Percentiles rank a stretch among this genome's conserved stretches.
phyloP scores from a whole-genome alignment of 2,329 filamentous ascomycete species.

The Trichoderma pleuroti region DNA sequence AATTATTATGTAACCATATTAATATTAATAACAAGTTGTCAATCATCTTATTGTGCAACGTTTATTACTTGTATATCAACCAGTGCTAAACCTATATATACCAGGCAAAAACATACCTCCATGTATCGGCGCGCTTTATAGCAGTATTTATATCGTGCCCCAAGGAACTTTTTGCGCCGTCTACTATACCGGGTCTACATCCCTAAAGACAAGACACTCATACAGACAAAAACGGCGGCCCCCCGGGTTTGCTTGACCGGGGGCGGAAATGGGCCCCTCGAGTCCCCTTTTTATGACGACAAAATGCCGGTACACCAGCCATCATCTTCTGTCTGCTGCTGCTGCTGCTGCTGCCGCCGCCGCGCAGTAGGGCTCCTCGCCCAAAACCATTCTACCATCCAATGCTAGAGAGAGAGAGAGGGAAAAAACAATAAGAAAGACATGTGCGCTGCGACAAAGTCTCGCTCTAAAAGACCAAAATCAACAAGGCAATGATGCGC shows the following conservation, averaged over 20 bases:
- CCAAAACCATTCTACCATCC: conserved; percentile 15
- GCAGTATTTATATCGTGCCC: conserved; percentile 6
- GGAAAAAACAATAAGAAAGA: conserved; percentile 15
- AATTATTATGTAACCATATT: neutral
- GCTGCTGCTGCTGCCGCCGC: neutral
- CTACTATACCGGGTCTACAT: conserved; percentile 10
- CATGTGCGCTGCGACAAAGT: conserved; percentile 12
- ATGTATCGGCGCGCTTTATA: conserved; percentile 9
- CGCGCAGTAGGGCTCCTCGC: conserved; percentile 10
- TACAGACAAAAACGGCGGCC: neutral
- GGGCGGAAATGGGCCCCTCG: neutral
- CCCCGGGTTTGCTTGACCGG: neutral
- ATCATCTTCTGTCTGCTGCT: conserved; percentile 6
- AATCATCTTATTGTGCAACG: conserved; percentile 2
- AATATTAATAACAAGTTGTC: neutral
- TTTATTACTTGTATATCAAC: conserved; percentile 13
- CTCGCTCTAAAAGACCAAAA: conserved; percentile 13
- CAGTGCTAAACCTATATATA: conserved; percentile 14
- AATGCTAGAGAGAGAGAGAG: conserved; percentile 16
- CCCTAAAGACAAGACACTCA: neutral
- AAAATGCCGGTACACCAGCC: conserved; percentile 9
- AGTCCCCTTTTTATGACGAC: neutral
- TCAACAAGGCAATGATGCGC: conserved; percentile 3
- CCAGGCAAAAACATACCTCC: conserved; percentile 7
- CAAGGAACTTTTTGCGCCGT: conserved; percentile 11